Conservation (phyloP, 441 rosid genomes). For the Adansonia grandidieri region DNA sequence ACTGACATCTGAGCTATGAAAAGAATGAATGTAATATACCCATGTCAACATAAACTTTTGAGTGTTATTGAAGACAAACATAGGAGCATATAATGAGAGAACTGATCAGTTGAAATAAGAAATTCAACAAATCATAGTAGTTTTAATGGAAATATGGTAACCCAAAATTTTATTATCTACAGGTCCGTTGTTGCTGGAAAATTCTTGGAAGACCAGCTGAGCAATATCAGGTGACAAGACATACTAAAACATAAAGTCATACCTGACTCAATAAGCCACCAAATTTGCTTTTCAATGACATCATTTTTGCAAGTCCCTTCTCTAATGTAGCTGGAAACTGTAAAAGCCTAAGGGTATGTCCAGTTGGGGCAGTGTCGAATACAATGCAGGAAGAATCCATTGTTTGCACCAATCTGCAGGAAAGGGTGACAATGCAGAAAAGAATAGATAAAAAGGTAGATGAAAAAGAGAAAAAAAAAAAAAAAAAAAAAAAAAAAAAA, state of each 20-base stretch:
- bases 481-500: too few relatives aligned
- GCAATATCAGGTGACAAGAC: background rate
- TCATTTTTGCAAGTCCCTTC: slow-evolving; percentile 38
- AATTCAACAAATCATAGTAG: background rate
- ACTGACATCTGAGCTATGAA: background rate
- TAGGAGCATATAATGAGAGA: background rate
- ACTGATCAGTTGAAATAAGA: slow-evolving; percentile 3
- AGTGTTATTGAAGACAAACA: background rate
- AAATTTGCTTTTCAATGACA: slow-evolving; percentile 90
- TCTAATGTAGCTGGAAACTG: slow-evolving; percentile 96
- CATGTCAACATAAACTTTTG: background rate
- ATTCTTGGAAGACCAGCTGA: background rate
- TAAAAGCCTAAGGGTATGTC: slow-evolving; percentile 91
- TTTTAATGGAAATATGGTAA: background rate
- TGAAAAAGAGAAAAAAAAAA: background rate
- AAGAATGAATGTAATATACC: background rate
- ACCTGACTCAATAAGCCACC: slow-evolving; percentile 95
- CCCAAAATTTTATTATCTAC: background rate
- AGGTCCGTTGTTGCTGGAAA: background rate
- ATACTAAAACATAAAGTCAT: slow-evolving; percentile 28
- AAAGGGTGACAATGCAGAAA: slow-evolving; percentile 24
- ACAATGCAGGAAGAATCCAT: slow-evolving; percentile 38
- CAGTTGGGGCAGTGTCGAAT: slow-evolving; percentile 99
- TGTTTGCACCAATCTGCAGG: slow-evolving; percentile 33
- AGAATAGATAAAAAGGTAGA: background rate